Base-by-base conservation (phyloP, 2,329 filamentous ascomycete species). In the Fusarium acutatum region DNA sequence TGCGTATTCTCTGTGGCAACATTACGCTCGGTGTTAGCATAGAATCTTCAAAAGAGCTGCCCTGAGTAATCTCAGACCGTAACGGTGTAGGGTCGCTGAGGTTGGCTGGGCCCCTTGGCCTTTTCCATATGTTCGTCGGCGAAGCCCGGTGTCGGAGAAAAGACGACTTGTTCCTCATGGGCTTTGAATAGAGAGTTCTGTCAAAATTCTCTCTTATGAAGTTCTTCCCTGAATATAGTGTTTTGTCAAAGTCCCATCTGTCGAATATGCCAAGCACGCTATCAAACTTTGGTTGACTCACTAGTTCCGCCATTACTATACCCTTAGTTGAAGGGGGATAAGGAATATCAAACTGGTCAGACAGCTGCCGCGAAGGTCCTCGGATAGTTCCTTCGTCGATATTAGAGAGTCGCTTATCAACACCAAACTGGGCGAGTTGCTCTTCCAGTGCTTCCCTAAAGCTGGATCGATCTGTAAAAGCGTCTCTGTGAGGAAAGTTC, bases 261-360 rank as follows among this genome's bases (percentile, higher is more conserved):
- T 41, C 47, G n/a, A 54, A 44, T 52, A 46, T n/a, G 22, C 37
- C 26, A 28, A 52, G 14, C 49, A 66, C 37, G 50, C 64, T 54
- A 57, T 66, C 46, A 43, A 66, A 49, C 68, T 72, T 46, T 32
- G 65, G 26, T 41, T 68, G 58, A 20, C 30, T 32, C 13, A 64
- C 64, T 24, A 57, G 38, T 34, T 60, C 60, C 20, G 64, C 61
- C 14, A 56, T 65, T 52, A 44, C 69, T 44, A 73, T 65, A 9
- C 47, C 67, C 52, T 62, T 54, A 10, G 70, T 64, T 5, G 79
- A 77, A 7, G 75, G 74, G 12, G 81, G 81, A 61, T 80, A 81
- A 18, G 77, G 63, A 59, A 83, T 80, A 47, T 81, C 81, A 60
- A 83, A 82, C 44, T 81, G 81, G 32, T 83, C 80, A 18, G 81